Evolutionary conservation across 2,329 filamentous ascomycete species (phyloP).

Genomic region (Ceratocystis cubensis): DNA sequence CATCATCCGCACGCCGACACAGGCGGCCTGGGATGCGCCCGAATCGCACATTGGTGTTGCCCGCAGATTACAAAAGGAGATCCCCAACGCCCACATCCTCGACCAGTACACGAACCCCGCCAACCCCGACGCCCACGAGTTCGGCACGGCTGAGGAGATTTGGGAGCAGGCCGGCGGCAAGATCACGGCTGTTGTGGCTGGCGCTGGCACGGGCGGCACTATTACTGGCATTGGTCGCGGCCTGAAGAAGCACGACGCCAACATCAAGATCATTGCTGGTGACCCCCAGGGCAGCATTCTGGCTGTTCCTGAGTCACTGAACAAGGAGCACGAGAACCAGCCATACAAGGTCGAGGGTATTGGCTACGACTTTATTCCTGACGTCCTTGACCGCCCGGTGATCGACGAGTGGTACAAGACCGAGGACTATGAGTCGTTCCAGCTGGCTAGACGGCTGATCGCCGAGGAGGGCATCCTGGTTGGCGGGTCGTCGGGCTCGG

Average conservation of each 20-base stretch:
- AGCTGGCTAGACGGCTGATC: slow-evolving; percentile 79
- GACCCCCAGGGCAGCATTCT: slow-evolving; percentile 89
- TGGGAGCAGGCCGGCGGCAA: slow-evolving; percentile 81
- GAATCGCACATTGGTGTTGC: slow-evolving; percentile 97
- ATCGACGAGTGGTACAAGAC: slow-evolving; percentile 99
- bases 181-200: slow-evolving; percentile 73
- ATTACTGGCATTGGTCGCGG: slow-evolving; percentile 82
- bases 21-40: slow-evolving; percentile 85
- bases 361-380: slow-evolving; percentile 94
- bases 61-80: slow-evolving; percentile 77
- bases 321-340: slow-evolving; percentile 67
- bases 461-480: slow-evolving; percentile 88
- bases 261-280: slow-evolving; percentile 80
- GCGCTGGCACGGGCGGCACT: slow-evolving; percentile 89
- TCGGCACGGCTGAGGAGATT: slow-evolving; percentile 89
- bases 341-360: slow-evolving; percentile 98
- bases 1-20: slow-evolving; percentile 93
- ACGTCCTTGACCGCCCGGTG: slow-evolving; percentile 67
- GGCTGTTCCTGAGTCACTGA: slow-evolving; percentile 66
- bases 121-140: slow-evolving; percentile 88
- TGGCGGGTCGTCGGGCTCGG: slow-evolving; percentile 85
- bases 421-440: slow-evolving; percentile 80
- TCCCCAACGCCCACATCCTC: slow-evolving; percentile 91
- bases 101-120: slow-evolving; percentile 90
- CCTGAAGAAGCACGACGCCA: slow-evolving; percentile 70